Conservation (phyloP, 441 rosid species). For the Rhodomyrtus psidioides region DNA sequence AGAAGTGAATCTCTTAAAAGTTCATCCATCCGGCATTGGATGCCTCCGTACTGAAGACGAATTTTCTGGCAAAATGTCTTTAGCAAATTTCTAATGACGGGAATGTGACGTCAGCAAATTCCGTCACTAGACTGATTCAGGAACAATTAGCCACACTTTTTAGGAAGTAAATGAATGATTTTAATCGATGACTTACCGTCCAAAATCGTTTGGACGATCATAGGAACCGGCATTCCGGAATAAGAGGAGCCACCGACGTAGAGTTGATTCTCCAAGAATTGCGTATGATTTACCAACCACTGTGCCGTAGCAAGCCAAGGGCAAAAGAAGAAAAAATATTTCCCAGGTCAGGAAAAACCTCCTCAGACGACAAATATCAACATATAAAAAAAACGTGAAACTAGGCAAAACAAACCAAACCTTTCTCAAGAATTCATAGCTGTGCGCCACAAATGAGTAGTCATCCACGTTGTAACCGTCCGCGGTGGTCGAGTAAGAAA, state of each 20-base stretch:
- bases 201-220: neutral
- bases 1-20: too few species aligned
- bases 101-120: neutral
- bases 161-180: neutral
- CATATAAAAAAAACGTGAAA: neutral
- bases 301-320: neutral
- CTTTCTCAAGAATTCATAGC: neutral
- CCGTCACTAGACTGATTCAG: neutral
- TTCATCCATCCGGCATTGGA: too few species aligned
- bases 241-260: neutral
- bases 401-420: neutral
- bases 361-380: neutral
- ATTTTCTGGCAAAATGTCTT: neutral
- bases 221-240: neutral
- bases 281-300: neutral
- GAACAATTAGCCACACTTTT: neutral
- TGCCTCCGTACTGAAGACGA: too few species aligned
- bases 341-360: neutral
- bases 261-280: neutral
- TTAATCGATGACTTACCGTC: neutral
- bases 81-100: neutral
- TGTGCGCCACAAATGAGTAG: neutral
- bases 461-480: slow-evolving; percentile 10
- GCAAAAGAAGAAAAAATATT: neutral
- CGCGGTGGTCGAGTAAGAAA: slow-evolving; percentile 27